Evolutionary conservation across 2,329 filamentous ascomycete species (phyloP), one percentile per base, ranked within the genome.

Genomic region (Nigrospora sphaerica): DNA sequence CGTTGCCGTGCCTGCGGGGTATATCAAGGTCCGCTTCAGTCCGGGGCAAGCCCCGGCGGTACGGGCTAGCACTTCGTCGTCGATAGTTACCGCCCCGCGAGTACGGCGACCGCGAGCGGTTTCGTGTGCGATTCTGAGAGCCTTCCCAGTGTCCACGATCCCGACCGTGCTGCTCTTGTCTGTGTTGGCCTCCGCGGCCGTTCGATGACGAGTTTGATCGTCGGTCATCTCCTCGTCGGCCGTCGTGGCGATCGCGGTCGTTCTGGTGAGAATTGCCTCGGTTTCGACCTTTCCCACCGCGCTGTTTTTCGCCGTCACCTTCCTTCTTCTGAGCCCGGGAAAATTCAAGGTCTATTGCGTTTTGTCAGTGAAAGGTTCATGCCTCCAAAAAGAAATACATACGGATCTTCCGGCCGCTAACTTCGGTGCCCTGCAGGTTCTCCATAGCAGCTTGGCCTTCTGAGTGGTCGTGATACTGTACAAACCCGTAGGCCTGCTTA

Each of bases 401-500:
- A 95, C 92, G 90, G 62, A 97, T 95, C 63, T 90, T 90, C 53
- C 91, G 85, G n/a, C 91, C 92, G 59, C 88, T 81, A 34, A 97
- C 81, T 52, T 89, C 80, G 36, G 81, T 78, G 11, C 88, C 89
- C 65, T 97, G 88, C 50, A 96, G 82, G 33, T 77, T 76, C 33
- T 86, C 75, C 56, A 97, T 77, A 5, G 92, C 92, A 39, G 75
- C 74, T 47, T 78, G 74, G 53, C 90, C 95, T 59, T 92, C 85
- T 3, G 78, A 74, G 4, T 83, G 71, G 31, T 88, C 84, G 54
- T 95, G 77, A 54, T 95, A 98, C 62, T 97, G 93, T 33, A 97
- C 90, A 62, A 97, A 98, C 2, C 93, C 93, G 66, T 95, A 97
- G 2, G 91, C 91, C 54, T 93, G 90, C 66, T 97, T 97, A 57